Percentiles rank a stretch among this genome's conserved stretches.
phyloP scores from a whole-genome alignment of 768 basidiomycete species.

The Suillus fuscotomentosus region DNA sequence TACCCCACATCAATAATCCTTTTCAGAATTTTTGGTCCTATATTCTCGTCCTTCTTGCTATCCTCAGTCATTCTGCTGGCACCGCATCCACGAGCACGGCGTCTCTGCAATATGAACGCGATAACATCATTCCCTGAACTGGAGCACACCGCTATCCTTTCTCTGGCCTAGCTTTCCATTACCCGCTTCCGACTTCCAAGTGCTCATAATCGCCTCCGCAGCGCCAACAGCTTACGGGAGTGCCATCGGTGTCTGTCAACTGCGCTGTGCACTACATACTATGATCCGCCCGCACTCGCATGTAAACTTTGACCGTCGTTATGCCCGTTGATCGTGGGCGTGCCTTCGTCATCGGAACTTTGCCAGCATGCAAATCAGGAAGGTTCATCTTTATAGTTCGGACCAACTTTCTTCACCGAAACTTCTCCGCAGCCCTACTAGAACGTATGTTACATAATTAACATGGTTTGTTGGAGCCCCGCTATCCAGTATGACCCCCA shows the following conservation, averaged over 20 bases:
- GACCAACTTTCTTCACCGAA: neutral
- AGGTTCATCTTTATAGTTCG: neutral
- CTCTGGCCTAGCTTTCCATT: neutral
- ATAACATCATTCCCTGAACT: neutral
- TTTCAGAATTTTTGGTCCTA: neutral
- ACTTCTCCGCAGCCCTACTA: neutral
- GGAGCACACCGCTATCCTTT: neutral
- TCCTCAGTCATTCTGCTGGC: neutral
- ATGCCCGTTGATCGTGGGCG: slow-evolving; percentile 1
- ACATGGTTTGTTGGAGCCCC: neutral
- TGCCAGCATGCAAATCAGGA: slow-evolving; percentile 3
- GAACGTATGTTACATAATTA: neutral
- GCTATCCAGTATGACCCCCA: neutral
- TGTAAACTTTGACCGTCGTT: neutral
- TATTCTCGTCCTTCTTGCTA: neutral
- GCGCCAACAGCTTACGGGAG: neutral
- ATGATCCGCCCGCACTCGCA: neutral
- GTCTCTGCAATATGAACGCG: neutral
- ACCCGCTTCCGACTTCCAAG: neutral
- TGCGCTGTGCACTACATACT: neutral
- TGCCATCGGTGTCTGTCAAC: neutral
- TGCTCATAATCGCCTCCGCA: neutral
- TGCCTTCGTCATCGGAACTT: neutral
- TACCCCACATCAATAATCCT: slow-evolving; percentile 8
- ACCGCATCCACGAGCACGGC: neutral